Conservation (phyloP, 163 green algal species). For the Scenedesmus sp. region DNA sequence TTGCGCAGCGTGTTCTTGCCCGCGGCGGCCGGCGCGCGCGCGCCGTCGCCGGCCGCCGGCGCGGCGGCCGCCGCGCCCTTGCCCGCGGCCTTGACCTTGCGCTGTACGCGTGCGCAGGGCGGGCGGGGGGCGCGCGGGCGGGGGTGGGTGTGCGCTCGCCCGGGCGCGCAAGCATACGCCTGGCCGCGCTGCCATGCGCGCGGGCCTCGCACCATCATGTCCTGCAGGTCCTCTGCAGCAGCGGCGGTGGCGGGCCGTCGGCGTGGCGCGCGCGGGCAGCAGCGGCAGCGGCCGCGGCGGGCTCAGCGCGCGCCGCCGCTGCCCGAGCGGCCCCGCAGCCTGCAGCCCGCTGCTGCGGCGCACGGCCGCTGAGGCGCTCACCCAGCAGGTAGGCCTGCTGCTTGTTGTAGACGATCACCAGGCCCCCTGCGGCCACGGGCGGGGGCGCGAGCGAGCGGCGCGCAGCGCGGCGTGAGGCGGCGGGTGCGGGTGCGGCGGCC, state of each 20-base stretch:
- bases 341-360: too few species aligned
- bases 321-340: too few species aligned
- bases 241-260: neutral
- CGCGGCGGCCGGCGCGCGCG: neutral
- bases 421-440: constrained; percentile 52
- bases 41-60: neutral
- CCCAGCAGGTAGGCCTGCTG: constrained; percentile 78
- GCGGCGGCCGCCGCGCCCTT: constrained; percentile 9
- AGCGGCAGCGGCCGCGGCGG: neutral
- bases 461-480: constrained; percentile 48
- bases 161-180: constrained; percentile 4
- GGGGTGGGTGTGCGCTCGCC: too few species aligned
- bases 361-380: constrained; percentile 32
- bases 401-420: constrained; percentile 77
- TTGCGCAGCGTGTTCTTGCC: constrained; percentile 35
- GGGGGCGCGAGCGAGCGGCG: constrained; percentile 47
- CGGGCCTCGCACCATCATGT: constrained; percentile 53
- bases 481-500: neutral
- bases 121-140: too few species aligned
- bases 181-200: neutral
- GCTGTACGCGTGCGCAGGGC: too few species aligned
- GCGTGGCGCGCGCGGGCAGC: neutral
- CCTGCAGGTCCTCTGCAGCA: constrained; percentile 59
- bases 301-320: too few species aligned
- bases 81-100: constrained; percentile 47